Percentiles rank a stretch among this genome's conserved stretches.
phyloP scores from a whole-genome alignment of 2,329 filamentous ascomycete species.

The Ophioceras dolichostomum region DNA sequence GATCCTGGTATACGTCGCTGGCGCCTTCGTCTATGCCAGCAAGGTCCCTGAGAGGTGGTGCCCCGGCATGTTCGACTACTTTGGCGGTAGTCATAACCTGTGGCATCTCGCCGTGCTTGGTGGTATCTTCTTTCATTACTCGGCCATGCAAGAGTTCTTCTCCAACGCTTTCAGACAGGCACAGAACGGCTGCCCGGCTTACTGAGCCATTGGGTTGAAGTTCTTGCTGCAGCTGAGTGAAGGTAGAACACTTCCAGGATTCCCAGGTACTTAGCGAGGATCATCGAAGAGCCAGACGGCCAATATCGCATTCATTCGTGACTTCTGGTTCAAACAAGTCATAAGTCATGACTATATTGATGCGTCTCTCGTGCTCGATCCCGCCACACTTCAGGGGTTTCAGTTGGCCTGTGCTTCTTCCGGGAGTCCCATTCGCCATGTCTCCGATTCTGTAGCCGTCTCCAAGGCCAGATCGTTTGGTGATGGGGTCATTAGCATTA shows the following conservation, averaged over 20 bases:
- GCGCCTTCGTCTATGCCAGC: conserved; percentile 79
- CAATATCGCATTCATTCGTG: too few relatives aligned
- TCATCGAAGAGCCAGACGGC: too few relatives aligned
- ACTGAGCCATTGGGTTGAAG: conserved; percentile 20
- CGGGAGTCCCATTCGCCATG: too few relatives aligned
- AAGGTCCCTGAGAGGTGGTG: conserved; percentile 89
- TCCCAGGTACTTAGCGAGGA: too few relatives aligned
- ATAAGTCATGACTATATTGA: too few relatives aligned
- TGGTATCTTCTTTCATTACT: conserved; percentile 95
- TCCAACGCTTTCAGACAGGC: conserved; percentile 61
- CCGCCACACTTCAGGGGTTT: too few relatives aligned
- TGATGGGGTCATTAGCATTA: background rate
- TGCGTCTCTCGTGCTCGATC: too few relatives aligned
- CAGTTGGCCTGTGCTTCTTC: too few relatives aligned
- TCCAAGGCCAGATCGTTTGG: background rate
- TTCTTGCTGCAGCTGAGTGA: too few relatives aligned
- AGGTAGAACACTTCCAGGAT: too few relatives aligned
- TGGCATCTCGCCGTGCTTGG: conserved; percentile 94
- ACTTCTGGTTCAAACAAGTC: too few relatives aligned
- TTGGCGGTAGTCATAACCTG: conserved; percentile 91
- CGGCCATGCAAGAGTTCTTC: conserved; percentile 93
- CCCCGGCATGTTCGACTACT: conserved; percentile 88
- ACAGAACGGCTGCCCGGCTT: conserved; percentile 42
- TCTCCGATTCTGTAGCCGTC: too few relatives aligned
- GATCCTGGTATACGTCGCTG: conserved; percentile 71